Percentiles rank a stretch among this genome's conserved stretches.
These are phyloP conservation scores for Podospora comata DNA, from an alignment of 495 filamentous ascomycete genomes.

Conservation along the genomic window DNA sequence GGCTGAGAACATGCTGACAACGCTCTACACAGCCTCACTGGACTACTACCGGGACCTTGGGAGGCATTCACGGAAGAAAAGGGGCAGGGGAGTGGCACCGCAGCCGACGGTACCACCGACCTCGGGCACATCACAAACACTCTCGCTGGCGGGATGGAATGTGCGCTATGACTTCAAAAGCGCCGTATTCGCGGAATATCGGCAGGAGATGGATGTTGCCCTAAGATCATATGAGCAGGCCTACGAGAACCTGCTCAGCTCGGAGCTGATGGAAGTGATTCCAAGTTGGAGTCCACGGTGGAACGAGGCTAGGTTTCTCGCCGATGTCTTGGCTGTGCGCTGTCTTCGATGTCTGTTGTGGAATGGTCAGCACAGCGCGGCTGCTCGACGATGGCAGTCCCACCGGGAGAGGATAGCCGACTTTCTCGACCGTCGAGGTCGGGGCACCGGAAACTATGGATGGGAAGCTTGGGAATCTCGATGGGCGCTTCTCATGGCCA, in stretches of 20 bases:
- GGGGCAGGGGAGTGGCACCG: slow-evolving; percentile 66
- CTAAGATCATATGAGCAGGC: slow-evolving; percentile 77
- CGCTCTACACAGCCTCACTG: slow-evolving; percentile 60
- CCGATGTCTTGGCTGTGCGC: slow-evolving; percentile 74
- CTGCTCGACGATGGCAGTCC: slow-evolving; percentile 69
- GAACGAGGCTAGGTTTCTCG: slow-evolving; percentile 77
- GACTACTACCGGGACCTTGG: slow-evolving; percentile 91
- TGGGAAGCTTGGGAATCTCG: slow-evolving; percentile 86
- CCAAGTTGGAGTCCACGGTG: slow-evolving; percentile 82
- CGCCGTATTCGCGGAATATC: slow-evolving; percentile 83
- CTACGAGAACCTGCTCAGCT: slow-evolving; percentile 73
- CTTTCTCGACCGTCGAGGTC: slow-evolving; percentile 75
- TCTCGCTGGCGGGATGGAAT: slow-evolving; percentile 85
- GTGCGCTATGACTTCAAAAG: slow-evolving; percentile 91
- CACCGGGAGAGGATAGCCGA: slow-evolving; percentile 69
- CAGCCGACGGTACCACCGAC: slow-evolving; percentile 82
- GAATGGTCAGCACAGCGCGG: slow-evolving; percentile 68
- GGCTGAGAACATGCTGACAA: slow-evolving; percentile 59
- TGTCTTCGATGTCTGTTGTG: slow-evolving; percentile 75
- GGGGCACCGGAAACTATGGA: slow-evolving; percentile 76
- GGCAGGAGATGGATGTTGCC: slow-evolving; percentile 84
- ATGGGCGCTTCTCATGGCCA: slow-evolving; percentile 78
- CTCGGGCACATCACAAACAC: slow-evolving; percentile 73
- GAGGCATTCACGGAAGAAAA: slow-evolving; percentile 82
- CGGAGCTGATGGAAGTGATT: slow-evolving; percentile 82